Evolutionary conservation across 257 asterid genomes (phyloP), one percentile per base, ranked within the genome.

Genomic region (Solanum gandarillasii): DNA sequence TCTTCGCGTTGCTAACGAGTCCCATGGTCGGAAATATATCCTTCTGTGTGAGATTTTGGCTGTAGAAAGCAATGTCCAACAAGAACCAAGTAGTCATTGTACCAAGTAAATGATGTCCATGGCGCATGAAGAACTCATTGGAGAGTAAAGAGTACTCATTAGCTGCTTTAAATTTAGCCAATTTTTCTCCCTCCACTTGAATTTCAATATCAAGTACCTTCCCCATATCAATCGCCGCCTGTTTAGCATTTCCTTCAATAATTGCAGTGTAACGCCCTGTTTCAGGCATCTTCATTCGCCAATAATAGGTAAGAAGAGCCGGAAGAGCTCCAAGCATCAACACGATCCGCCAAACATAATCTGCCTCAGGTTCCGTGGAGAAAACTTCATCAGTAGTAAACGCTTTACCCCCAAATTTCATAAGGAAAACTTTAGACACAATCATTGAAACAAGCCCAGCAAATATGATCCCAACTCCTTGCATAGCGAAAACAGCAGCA

Each of bases 401-500:
- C 0, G 93, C 62, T 7, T 93, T 94, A 2, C 94, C 90, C 3
- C 83, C 85, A 83, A 5, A 93, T 3, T 55, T 90, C n/a, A 81
- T 88, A 67, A 93, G 89, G 13, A 95, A 93, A 0, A 88, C 90
- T 0, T 94, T 87, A 0, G 98, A 87, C 0, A 94, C 90, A 1
- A 89, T 68, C 3, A 95, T 83, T 3, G 95, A 84, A 7, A 94
- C 58, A 13, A 94, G 73, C 38, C 96, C 95, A 1, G 94, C 89
- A 4, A 91, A 87, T 9, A 94, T 74, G 81, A 95, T 95, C 23
- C 98, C 97, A 5, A 95, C 91, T 0, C 98, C 96, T 79, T 93
- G 98, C 98, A 94, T 94, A 1, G 98, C 98, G 21, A 93, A 94
- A 38, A 94, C 96, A 0, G 98, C 96, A 1, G 96, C 94, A 2